Evolutionary conservation across 805 yeast genomes (phyloP), one percentile per base, ranked within the genome.

Genomic region (Cyberlindnera maclurae): DNA sequence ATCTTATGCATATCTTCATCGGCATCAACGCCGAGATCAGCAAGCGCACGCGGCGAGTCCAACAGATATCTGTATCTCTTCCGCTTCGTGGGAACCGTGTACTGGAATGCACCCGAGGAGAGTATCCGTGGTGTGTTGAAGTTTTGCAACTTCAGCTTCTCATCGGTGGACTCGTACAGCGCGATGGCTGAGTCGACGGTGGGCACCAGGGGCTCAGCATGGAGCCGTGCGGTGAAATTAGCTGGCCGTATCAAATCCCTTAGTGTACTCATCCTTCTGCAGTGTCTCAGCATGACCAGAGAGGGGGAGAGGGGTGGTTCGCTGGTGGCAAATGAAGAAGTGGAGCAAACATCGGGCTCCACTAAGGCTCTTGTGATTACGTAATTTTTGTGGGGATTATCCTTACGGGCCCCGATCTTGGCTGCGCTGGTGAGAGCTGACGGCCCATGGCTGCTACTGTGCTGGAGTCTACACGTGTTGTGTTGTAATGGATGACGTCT

Each of bases 101-200:
- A 90, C 2, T 93, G 76, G 55, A 70, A 90, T 18, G 79, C 77
- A 3, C 95, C 94, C 2, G 68, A 67, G 27, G 65, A 52, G 20
- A 41, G n/a, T 11, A 78, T 64, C 32, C 89, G 64, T 7, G 83
- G 78, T 8, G 60, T 60, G 37, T 77, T 70, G 35, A 77, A 62
- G 46, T 38, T 63, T 55, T 32, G 57, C 40, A 15, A 12, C 20
- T 45, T 42, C 17, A 42, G 43, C 1, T 40, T 37, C 10, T 52
- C 49, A 15, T 51, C 44, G 26, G 41, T 45, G 3, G 53, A 44
- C 24, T 58, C 55, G n/a, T 47, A 39, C 4, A 60, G 29, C 27
- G 52, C 40, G 5, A 56, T 42, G 0, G 67, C 68, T 13, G 50
- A 51, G 0, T 46, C 22, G 1, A 63, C 45, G 1, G 55, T 41